These are phyloP conservation scores for Escallonia rubra DNA, from an alignment of 129 eudicot genomes.

Conservation along the genomic window DNA sequence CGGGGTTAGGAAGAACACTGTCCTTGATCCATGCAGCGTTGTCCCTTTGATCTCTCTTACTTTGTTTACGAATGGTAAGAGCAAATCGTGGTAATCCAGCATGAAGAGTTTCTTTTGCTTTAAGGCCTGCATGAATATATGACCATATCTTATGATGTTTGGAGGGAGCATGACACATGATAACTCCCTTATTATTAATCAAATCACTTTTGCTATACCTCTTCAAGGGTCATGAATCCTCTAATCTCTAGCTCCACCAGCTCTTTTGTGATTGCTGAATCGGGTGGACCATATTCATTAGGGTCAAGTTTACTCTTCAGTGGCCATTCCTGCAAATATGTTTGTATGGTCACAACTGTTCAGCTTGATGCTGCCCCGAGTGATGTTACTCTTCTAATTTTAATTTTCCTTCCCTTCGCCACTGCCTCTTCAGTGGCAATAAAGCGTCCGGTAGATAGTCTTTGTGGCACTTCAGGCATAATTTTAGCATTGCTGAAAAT, in stretches of 20 bases:
- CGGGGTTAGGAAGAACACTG: constrained; percentile 58
- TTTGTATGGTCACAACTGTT: background rate
- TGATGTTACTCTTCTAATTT: too few species aligned
- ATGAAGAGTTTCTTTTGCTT: constrained; percentile 54
- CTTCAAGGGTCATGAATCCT: constrained; percentile 53
- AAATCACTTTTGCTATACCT: constrained; percentile 24
- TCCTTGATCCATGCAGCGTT: constrained; percentile 70
- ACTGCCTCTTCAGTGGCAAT: too few species aligned
- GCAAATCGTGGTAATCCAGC: constrained; percentile 64
- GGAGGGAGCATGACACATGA: too few species aligned
- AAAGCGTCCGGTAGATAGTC: background rate
- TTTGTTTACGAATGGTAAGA: constrained; percentile 58
- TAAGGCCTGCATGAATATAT: constrained; percentile 38
- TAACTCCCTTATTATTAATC: background rate
- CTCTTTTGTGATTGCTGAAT: constrained; percentile 69
- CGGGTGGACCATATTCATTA: constrained; percentile 59
- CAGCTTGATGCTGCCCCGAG: too few species aligned
- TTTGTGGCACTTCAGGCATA: background rate
- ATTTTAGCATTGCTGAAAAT: too few species aligned
- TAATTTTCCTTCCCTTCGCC: too few species aligned
- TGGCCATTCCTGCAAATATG: constrained; percentile 70
- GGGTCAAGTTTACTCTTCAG: constrained; percentile 66
- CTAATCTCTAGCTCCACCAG: constrained; percentile 46
- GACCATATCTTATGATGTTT: too few species aligned
- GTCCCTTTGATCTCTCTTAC: constrained; percentile 48